phyloP scores from a whole-genome alignment of 495 filamentous ascomycete species.

The Penicillium angulare region DNA sequence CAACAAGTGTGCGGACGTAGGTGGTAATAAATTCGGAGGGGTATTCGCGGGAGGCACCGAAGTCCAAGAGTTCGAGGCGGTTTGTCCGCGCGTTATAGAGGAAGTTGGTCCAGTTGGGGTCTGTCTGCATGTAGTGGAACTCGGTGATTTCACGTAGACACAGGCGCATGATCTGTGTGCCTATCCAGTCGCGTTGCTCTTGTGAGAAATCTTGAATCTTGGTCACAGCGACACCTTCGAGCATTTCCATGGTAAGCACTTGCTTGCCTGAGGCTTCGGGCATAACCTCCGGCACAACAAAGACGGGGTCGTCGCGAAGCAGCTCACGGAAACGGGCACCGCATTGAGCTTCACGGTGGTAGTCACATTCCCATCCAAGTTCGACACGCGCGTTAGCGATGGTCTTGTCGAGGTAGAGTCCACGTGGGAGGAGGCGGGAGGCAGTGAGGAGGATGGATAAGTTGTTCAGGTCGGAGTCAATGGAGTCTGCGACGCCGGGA shows the following conservation, averaged over 20 bases:
- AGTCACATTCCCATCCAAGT: constrained; percentile 97
- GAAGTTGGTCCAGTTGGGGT: constrained; percentile 99
- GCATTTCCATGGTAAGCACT: constrained; percentile 91
- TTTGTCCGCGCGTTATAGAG: constrained; percentile 73
- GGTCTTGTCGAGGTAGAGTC: constrained; percentile 92
- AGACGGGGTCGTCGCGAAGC: constrained; percentile 69
- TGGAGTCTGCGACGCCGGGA: constrained; percentile 92
- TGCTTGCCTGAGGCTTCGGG: constrained; percentile 78
- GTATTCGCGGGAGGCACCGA: constrained; percentile 87
- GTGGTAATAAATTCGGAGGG: constrained; percentile 72
- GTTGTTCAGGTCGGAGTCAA: constrained; percentile 93
- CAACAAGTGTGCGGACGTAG: constrained; percentile 75
- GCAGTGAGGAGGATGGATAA: constrained; percentile 86
- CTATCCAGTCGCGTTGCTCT: constrained; percentile 81
- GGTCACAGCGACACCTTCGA: constrained; percentile 85
- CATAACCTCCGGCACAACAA: constrained; percentile 75
- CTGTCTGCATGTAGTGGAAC: constrained; percentile 98
- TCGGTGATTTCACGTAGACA: constrained; percentile 91
- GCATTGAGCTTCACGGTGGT: constrained; percentile 80
- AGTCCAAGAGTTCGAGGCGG: constrained; percentile 90
- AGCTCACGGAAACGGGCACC: constrained; percentile 70
- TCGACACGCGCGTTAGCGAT: constrained; percentile 95
- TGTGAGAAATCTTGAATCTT: constrained; percentile 74
- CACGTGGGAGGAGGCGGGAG: constrained; percentile 83
- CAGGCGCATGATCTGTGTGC: constrained; percentile 86